These are phyloP conservation scores for Lentithecium fluviatile DNA, from an alignment of 495 filamentous ascomycete genomes.

Conservation along the genomic window DNA sequence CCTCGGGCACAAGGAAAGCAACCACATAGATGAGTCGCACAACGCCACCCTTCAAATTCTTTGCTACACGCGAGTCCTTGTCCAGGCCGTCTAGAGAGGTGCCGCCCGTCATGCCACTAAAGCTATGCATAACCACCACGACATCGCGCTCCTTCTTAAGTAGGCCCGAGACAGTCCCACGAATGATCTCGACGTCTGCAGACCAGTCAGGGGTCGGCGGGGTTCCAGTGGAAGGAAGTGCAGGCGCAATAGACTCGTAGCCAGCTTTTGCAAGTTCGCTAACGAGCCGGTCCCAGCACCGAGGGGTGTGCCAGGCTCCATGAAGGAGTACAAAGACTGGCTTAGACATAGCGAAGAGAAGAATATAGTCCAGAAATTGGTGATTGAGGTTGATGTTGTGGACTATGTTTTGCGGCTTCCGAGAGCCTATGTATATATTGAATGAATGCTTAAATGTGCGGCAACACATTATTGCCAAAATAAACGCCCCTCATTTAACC, in stretches of 20 bases:
- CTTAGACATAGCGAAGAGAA: conserved; percentile 1
- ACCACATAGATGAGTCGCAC: conserved; percentile 20
- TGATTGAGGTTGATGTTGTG: too few relatives aligned
- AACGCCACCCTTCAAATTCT: conserved; percentile 46
- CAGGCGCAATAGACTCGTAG: conserved; percentile 44
- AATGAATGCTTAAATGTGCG: too few relatives aligned
- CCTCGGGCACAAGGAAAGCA: conserved; percentile 23
- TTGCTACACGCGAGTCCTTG: conserved; percentile 37
- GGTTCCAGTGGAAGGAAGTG: conserved; percentile 48
- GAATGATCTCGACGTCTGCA: conserved; percentile 41
- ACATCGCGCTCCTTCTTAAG: conserved; percentile 38
- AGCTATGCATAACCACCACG: conserved; percentile 49
- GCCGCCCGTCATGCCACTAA: conserved; percentile 45
- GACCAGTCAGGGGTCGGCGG: conserved; percentile 37
- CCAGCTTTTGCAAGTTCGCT: conserved; percentile 40
- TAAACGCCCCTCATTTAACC: too few relatives aligned
- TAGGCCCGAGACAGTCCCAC: conserved; percentile 30
- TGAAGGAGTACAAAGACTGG: conserved; percentile 47
- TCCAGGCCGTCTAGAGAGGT: conserved; percentile 48
- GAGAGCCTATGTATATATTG: too few relatives aligned
- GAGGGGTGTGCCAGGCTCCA: conserved; percentile 50
- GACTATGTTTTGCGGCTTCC: too few relatives aligned
- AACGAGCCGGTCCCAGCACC: conserved; percentile 42
- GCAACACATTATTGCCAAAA: too few relatives aligned
- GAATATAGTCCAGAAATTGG: too few relatives aligned